Evolutionary conservation across 768 basidiomycete genomes (phyloP), one percentile per base, ranked within the genome.

Genomic region (Russula compacta): DNA sequence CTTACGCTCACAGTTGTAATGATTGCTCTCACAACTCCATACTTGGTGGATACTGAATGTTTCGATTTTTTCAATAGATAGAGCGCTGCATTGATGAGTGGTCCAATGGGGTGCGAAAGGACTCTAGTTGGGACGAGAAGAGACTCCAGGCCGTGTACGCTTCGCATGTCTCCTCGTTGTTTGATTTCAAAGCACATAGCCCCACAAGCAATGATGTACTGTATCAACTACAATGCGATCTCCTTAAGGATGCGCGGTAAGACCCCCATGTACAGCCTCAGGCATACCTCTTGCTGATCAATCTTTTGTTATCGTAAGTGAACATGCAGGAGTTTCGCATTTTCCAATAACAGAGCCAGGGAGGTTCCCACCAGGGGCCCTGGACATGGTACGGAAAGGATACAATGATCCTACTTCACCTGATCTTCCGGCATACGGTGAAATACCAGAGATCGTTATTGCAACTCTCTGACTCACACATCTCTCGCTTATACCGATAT

Each of bases 31-130:
- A 12, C 12, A 36, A 32, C 29, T 56, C 6, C 17, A 50, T 47
- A 17, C 48, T 5, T 42, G 19, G 24, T 21, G 6, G 54, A n/a
- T 36, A 36, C 33, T 46, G 43, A 46, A 44, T 43, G 6, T 56
- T 29, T 29, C 0, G 44, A 11, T 6, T 17, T 32, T 17, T 12
- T 36, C 32, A 35, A 46, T 36, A 54, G 59, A n/a, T 60, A 19
- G 36, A 60, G 15, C 48, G 59, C 19, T 60, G 59, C 46, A 53
- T 60, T 15, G 44, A 60, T 14, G 59, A 60, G n/a, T 60, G 59
- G 59, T 54, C 46, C 15, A 19, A 32, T 12, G 59, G 59, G 0
- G 48, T 19, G 10, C 38, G 46, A 10, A 32, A 40, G 7, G 46
- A 54, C 6, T 33, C 46, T 11, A 17, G n/a, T n/a, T 54, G 59